Conservation (phyloP, 768 basidiomycete genomes). For the Amanita phalloides region DNA sequence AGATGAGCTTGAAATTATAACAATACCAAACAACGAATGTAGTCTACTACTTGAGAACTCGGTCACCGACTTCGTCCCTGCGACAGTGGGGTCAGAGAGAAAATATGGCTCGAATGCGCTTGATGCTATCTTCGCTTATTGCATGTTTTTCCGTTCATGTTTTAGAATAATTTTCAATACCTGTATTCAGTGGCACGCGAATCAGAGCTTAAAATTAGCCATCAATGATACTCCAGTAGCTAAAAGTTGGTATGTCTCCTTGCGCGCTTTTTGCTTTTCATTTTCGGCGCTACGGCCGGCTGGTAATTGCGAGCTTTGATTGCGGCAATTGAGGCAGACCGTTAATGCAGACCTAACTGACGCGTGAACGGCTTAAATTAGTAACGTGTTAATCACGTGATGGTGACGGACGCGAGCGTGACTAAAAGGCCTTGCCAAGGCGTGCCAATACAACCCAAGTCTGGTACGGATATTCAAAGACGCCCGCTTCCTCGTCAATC, state of each 20-base stretch:
- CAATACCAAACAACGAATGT: not conserved
- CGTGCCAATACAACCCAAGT: slow-evolving; percentile 45
- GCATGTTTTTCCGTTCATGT: slow-evolving; percentile 46
- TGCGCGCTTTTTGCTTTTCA: too few species aligned
- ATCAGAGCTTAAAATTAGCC: too few species aligned
- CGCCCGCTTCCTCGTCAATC: slow-evolving; percentile 63
- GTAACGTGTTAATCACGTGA: slow-evolving; percentile 2
- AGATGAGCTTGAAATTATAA: not conserved
- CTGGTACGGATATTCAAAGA: slow-evolving; percentile 77
- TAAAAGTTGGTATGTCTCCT: too few species aligned
- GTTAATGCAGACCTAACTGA: not conserved
- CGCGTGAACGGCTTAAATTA: slow-evolving; percentile 1
- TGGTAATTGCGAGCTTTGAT: too few species aligned
- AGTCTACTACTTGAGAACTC: slow-evolving; percentile 34
- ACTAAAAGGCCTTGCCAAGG: slow-evolving; percentile 17
- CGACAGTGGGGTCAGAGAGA: slow-evolving; percentile 18
- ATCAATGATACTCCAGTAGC: too few species aligned
- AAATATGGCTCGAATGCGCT: not conserved
- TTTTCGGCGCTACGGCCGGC: too few species aligned
- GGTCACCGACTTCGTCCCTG: slow-evolving; percentile 5
- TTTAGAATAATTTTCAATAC: too few species aligned
- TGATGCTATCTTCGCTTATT: slow-evolving; percentile 47
- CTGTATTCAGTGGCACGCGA: too few species aligned
- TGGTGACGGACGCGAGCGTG: not conserved
- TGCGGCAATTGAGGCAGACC: slow-evolving; percentile 58